Evolutionary conservation across 495 filamentous ascomycete genomes (phyloP), one percentile per base, ranked within the genome.

Genomic region (Tuber umbilicatum): DNA sequence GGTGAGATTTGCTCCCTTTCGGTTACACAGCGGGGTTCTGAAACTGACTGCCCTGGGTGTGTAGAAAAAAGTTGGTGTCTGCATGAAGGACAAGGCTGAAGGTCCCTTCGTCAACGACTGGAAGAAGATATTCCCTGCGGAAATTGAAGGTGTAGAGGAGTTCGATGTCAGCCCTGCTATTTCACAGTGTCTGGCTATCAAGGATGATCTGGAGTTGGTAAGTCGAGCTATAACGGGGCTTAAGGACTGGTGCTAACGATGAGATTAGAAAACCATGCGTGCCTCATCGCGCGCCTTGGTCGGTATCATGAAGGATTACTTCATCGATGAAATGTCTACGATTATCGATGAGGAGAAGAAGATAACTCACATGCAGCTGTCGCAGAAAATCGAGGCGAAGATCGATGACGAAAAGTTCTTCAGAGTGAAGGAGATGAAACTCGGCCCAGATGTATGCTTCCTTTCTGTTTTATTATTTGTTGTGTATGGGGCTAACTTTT

Each of bases 101-200:
- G 96, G 96, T 2, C 93, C 94, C 7, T 97, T 99, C 82, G 90
- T 93, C 80, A 94, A 97, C 77, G 95, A 97, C 80, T 99, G 95
- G 95, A 95, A 92, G 85, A 92, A 91, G 79, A 84, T 89, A 6
- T 94, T 91, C 79, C 86, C 85, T 31, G 90, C 91, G 5, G 88
- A 92, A 75, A 90, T 90, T 50, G 91, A 93, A 80, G 94, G 97
- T 71, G 83, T 92, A 10, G 94, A 98, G 83, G 91, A 97, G 82
- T 90, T 97, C 39, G 96, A 99, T 79, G 91, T 97, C 73, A 86
- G 91, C 16, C 84, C 88, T 21, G 94, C 93, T 9, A 86, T 99
- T 74, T 98, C 94, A 17, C 83, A 88, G 1, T 90, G 89, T 67
- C 91, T 99, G 82, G 90, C 96, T n/a, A 88, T 97, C 75, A 99